Evolutionary conservation across 2,329 filamentous ascomycete genomes (phyloP).

Genomic region (Aspergillus amoenus): DNA sequence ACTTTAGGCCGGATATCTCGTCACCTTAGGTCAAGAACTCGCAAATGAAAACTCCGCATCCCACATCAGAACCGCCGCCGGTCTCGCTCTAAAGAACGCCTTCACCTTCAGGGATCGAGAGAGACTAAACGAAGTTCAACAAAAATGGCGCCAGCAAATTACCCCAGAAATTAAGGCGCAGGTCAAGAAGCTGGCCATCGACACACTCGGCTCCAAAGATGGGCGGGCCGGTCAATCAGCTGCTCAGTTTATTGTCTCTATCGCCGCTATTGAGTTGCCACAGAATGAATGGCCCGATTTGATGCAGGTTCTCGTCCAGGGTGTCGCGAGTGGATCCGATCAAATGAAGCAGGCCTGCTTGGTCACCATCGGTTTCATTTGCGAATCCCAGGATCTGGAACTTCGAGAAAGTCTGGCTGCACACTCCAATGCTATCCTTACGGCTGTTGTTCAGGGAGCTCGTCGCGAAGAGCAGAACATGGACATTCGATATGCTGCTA

Average conservation of each 20-base stretch:
- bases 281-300: slow-evolving; percentile 91
- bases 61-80: slow-evolving; percentile 87
- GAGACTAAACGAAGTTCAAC: slow-evolving; percentile 85
- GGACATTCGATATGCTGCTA: slow-evolving; percentile 89
- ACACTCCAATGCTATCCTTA: slow-evolving; percentile 97
- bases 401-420: slow-evolving; percentile 75
- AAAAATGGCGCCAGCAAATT: slow-evolving; percentile 86
- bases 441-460: slow-evolving; percentile 94
- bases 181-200: slow-evolving; percentile 87
- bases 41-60: slow-evolving; percentile 83
- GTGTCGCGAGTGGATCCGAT: slow-evolving; percentile 81
- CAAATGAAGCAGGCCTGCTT: slow-evolving; percentile 93
- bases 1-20: slow-evolving; percentile 80
- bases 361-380: slow-evolving; percentile 97
- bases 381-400: slow-evolving; percentile 88
- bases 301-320: slow-evolving; percentile 84
- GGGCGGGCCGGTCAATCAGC: slow-evolving; percentile 81
- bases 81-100: slow-evolving; percentile 96
- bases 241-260: slow-evolving; percentile 91
- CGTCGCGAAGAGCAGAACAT: slow-evolving; percentile 91
- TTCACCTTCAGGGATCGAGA: slow-evolving; percentile 90
- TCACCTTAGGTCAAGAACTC: slow-evolving; percentile 88
- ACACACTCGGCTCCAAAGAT: slow-evolving; percentile 79
- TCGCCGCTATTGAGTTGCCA: slow-evolving; percentile 92
- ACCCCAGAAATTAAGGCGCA: slow-evolving; percentile 77